Conservation (phyloP, 2,329 filamentous ascomycete species). For the Sclerotinia subarctica region DNA sequence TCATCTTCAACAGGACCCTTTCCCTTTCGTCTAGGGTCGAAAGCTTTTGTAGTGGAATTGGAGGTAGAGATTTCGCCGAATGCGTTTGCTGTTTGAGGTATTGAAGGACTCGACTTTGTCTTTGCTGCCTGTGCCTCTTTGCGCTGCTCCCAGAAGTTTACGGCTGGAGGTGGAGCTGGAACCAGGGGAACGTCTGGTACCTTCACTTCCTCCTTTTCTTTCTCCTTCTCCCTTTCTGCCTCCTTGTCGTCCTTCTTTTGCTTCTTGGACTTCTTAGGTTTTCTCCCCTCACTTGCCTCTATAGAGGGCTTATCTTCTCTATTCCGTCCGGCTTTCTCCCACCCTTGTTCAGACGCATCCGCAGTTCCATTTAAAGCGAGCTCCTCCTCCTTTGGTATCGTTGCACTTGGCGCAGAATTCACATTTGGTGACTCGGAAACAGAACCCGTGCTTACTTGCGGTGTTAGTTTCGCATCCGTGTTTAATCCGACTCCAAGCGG, state of each 20-base stretch:
- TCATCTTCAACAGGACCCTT: slow-evolving; percentile 42
- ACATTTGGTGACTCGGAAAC: slow-evolving; percentile 52
- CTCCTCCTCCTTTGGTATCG: slow-evolving; percentile 52
- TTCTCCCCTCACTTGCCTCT: slow-evolving; percentile 35
- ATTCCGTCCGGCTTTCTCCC: slow-evolving; percentile 62
- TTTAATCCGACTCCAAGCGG: slow-evolving; percentile 24
- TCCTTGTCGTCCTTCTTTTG: slow-evolving; percentile 41
- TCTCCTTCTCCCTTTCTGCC: slow-evolving; percentile 55
- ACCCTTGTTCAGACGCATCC: slow-evolving; percentile 58
- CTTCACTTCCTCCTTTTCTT: slow-evolving; percentile 57
- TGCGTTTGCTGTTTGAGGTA: slow-evolving; percentile 23
- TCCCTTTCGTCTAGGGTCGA: slow-evolving; percentile 42
- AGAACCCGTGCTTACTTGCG: slow-evolving; percentile 38
- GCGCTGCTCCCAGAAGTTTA: slow-evolving; percentile 87
- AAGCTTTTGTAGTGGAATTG: slow-evolving; percentile 33
- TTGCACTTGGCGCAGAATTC: slow-evolving; percentile 49
- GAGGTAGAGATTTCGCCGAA: slow-evolving; percentile 23
- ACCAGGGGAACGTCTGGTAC: slow-evolving; percentile 55
- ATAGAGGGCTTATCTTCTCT: slow-evolving; percentile 59
- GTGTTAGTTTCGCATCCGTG: slow-evolving; percentile 29
- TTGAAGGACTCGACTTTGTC: slow-evolving; percentile 39
- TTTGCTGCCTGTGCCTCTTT: slow-evolving; percentile 60
- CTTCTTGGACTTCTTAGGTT: slow-evolving; percentile 37
- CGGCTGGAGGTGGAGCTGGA: slow-evolving; percentile 75
- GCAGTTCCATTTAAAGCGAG: slow-evolving; percentile 59